A percentile compares a stretch with the other conserved stretches of the same genome.
These are phyloP conservation scores for Candida coleopterorum DNA, from an alignment of 805 yeast genomes.

Conservation along the genomic window DNA sequence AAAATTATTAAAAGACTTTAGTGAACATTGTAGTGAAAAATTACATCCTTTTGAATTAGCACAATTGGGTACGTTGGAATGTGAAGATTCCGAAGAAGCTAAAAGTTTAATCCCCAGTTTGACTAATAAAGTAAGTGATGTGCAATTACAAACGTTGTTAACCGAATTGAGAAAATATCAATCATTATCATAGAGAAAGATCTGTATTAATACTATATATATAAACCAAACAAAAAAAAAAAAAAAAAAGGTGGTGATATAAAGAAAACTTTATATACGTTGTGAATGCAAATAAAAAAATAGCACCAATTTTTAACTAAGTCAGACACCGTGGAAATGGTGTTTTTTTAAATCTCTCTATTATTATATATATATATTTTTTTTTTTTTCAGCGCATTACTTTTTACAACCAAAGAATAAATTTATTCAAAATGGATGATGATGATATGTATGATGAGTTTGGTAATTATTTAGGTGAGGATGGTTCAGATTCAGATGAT, in stretches of 20 bases:
- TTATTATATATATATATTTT: background rate
- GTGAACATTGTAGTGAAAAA: conserved; percentile 31
- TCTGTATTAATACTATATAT: background rate
- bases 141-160: conserved; percentile 79
- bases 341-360: background rate
- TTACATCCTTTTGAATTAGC: conserved; percentile 96
- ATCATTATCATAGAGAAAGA: conserved; percentile 27
- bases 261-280: too few relatives aligned
- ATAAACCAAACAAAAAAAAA: too few relatives aligned
- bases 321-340: too few relatives aligned
- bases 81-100: conserved; percentile 97
- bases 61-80: conserved; percentile 82
- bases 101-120: conserved; percentile 89
- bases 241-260: too few relatives aligned
- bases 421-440: conserved; percentile 37
- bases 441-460: conserved; percentile 74
- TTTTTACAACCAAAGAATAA: background rate
- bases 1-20: conserved; percentile 71
- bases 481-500: conserved; percentile 35
- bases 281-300: too few relatives aligned
- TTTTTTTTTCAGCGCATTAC: background rate
- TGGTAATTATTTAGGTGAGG: conserved; percentile 60
- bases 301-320: too few relatives aligned
- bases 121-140: conserved; percentile 73
- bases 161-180: conserved; percentile 73